Conservation (phyloP, 805 yeast species). For the Wickerhamomyces silvicola region DNA sequence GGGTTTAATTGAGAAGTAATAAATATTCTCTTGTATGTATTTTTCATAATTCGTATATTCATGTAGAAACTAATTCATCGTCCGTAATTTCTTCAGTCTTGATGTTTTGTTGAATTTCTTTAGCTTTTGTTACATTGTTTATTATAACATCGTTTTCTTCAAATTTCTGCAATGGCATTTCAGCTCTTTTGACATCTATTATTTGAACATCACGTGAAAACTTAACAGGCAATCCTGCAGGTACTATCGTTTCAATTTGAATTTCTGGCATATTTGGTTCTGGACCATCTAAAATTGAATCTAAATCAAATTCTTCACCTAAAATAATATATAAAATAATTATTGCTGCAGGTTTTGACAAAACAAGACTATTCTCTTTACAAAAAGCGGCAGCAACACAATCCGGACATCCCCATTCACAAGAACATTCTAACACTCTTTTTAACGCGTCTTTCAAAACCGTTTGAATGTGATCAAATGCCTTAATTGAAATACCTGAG, state of each 20-base stretch:
- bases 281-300: constrained; percentile 57
- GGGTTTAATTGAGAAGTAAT: constrained; percentile 10
- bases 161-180: constrained; percentile 9
- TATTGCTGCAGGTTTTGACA: constrained; percentile 82
- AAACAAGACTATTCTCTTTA: constrained; percentile 71
- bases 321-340: constrained; percentile 58
- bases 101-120: neutral
- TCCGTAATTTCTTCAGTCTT: no score
- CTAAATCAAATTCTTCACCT: constrained; percentile 44
- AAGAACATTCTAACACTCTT: constrained; percentile 57
- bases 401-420: constrained; percentile 65
- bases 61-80: no score
- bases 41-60: neutral
- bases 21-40: constrained; percentile 3
- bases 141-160: constrained; percentile 10
- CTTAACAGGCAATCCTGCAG: constrained; percentile 48
- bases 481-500: constrained; percentile 71
- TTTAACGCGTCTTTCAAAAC: constrained; percentile 54
- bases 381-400: constrained; percentile 85
- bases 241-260: constrained; percentile 59
- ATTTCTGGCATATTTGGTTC: constrained; percentile 69
- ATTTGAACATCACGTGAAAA: constrained; percentile 57
- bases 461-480: constrained; percentile 70
- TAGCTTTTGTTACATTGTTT: constrained; percentile 13
- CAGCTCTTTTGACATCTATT: constrained; percentile 32